These are phyloP conservation scores for Musa itinerans DNA, from an alignment of 176 grass and related monocot species.

Conservation along the genomic window DNA sequence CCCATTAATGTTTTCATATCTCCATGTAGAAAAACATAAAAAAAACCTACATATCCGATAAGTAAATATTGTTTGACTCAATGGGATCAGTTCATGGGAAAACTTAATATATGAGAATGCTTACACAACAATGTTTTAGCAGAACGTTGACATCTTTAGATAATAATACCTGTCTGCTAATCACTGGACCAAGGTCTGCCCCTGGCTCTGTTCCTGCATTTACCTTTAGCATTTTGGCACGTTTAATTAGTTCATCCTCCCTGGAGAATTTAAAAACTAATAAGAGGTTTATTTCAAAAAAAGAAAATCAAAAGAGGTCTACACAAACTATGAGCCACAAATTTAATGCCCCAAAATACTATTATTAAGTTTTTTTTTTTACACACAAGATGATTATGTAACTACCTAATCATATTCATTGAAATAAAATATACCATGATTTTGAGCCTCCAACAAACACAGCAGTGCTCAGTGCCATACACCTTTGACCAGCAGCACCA, in stretches of 20 bases:
- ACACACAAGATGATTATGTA: constrained; percentile 15
- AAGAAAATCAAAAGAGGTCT: neutral
- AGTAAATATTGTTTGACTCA: too few relatives aligned
- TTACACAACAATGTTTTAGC: neutral
- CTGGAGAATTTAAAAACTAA: constrained; percentile 25
- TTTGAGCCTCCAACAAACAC: constrained; percentile 93
- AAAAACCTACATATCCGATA: neutral
- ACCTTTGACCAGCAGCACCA: constrained; percentile 94
- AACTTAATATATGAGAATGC: too few relatives aligned
- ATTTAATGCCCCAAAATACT: neutral
- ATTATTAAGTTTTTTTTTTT: constrained; percentile 1
- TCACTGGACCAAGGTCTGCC: constrained; percentile 89
- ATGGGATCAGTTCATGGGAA: too few relatives aligned
- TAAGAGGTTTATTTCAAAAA: neutral
- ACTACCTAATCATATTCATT: neutral
- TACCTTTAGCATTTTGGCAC: constrained; percentile 54
- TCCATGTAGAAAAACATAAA: neutral
- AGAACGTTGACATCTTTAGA: neutral
- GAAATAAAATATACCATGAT: constrained; percentile 44
- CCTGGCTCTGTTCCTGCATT: constrained; percentile 61
- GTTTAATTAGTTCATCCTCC: constrained; percentile 76
- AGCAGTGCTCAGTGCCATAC: constrained; percentile 96
- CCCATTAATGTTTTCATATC: neutral
- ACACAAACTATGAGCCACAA: neutral
- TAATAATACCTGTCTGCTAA: constrained; percentile 67